Evolutionary conservation across 1,284 basidiomycete species (phyloP).

Genomic region (Agroathelia rolfsii): DNA sequence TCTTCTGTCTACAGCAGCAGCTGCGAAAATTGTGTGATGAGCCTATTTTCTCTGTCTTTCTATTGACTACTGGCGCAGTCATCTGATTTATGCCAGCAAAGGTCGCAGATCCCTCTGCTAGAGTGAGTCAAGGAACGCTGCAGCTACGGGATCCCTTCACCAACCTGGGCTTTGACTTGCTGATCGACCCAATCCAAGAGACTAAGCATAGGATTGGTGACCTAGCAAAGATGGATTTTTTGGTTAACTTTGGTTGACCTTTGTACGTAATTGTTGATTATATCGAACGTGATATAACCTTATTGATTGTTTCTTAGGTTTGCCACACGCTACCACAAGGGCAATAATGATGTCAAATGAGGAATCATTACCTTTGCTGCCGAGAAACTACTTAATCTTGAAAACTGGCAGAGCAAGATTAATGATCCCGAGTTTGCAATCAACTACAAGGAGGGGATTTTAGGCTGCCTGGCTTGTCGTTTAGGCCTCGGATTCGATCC

Average conservation of each 20-base stretch:
- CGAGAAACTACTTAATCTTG: slow-evolving; percentile 14
- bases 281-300: slow-evolving; percentile 1
- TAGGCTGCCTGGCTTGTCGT: slow-evolving; percentile 20
- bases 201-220: slow-evolving; percentile 3
- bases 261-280: slow-evolving; percentile 14
- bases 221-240: slow-evolving; percentile 5
- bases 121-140: not conserved
- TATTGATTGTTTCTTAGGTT: slow-evolving; percentile 10
- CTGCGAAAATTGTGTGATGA: slow-evolving; percentile 5
- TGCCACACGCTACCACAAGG: slow-evolving; percentile 10
- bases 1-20: slow-evolving; percentile 3
- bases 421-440: not conserved
- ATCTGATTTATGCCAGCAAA: slow-evolving; percentile 7
- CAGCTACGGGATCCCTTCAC: slow-evolving; percentile 4
- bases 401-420: no score
- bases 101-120: slow-evolving; percentile 5
- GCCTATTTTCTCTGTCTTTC: slow-evolving; percentile 14
- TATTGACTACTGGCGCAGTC: slow-evolving; percentile 15
- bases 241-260: slow-evolving; percentile 16
- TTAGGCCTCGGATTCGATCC: slow-evolving; percentile 20
- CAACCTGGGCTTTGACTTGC: slow-evolving; percentile 6
- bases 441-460: slow-evolving; percentile 7
- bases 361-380: slow-evolving; percentile 15
- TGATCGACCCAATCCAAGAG: not conserved
- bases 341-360: slow-evolving; percentile 5